Evolutionary conservation across 2,329 filamentous ascomycete genomes (phyloP).

Genomic region (Corniculantispora saksenae): DNA sequence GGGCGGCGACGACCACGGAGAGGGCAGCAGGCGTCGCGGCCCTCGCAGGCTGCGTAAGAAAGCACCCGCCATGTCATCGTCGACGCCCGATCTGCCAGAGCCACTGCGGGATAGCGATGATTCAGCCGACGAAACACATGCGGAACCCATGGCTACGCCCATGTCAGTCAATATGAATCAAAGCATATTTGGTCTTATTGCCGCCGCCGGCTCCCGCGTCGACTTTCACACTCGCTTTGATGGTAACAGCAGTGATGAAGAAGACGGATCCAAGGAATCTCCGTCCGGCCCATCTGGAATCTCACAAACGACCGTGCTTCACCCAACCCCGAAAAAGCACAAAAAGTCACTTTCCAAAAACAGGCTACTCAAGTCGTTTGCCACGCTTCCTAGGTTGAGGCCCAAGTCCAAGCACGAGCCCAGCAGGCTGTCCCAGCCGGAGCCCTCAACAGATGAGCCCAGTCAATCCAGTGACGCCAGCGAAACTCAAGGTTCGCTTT

Average conservation of each 20-base stretch:
- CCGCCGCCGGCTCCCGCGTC: constrained; percentile 78
- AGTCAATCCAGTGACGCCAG: constrained; percentile 29
- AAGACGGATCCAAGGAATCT: constrained; percentile 53
- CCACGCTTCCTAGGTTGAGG: constrained; percentile 55
- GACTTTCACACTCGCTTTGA: constrained; percentile 83
- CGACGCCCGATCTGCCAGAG: constrained; percentile 52
- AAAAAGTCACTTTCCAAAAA: constrained; percentile 64
- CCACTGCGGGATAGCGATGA: constrained; percentile 52
- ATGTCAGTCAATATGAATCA: constrained; percentile 81
- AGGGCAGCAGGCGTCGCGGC: constrained; percentile 40
- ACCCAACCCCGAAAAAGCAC: constrained; percentile 43
- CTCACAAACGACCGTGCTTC: constrained; percentile 46
- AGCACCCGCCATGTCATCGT: constrained; percentile 33
- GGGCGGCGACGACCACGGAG: constrained; percentile 36
- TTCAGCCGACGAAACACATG: constrained; percentile 50
- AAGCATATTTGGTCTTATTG: constrained; percentile 90
- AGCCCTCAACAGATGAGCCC: constrained; percentile 30
- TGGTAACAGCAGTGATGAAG: constrained; percentile 77
- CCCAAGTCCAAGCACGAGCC: constrained; percentile 44
- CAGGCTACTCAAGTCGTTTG: constrained; percentile 66
- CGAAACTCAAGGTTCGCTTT: constrained; percentile 28
- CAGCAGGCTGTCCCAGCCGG: constrained; percentile 40
- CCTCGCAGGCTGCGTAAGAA: constrained; percentile 49
- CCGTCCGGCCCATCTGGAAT: constrained; percentile 46
- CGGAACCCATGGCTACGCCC: constrained; percentile 39